A percentile compares a stretch with the other conserved stretches of the same genome.
Evolutionary conservation across 371 early-diverging fungal species (phyloP).

Genomic region (Actinomucor elegans): DNA sequence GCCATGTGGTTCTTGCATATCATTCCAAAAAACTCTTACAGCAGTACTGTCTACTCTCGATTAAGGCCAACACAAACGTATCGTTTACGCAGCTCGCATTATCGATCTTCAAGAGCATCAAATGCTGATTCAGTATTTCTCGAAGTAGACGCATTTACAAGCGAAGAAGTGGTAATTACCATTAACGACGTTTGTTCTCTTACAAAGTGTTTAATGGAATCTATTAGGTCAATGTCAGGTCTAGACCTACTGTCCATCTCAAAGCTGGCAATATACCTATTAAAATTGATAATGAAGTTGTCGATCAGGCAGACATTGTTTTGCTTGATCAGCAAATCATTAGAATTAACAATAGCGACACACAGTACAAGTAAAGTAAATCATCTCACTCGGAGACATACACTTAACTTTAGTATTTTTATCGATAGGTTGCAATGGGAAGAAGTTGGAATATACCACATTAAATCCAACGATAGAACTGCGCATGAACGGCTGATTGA

Average conservation of each 20-base stretch:
- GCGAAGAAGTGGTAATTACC: neutral
- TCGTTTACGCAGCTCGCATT: too few species aligned
- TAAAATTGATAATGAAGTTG: neutral
- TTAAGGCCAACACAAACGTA: too few species aligned
- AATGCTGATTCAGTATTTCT: too few species aligned
- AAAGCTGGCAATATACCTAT: neutral
- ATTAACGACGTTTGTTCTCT: too few species aligned
- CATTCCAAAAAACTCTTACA: too few species aligned
- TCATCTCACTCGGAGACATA: neutral
- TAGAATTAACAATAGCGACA: neutral
- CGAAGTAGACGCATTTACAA: neutral
- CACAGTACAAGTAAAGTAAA: neutral
- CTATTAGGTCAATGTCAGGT: neutral
- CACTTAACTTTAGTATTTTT: too few species aligned
- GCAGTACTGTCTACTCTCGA: too few species aligned
- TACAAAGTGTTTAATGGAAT: too few species aligned
- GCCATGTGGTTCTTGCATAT: too few species aligned
- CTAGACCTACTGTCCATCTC: neutral
- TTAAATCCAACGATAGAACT: neutral
- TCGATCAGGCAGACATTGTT: neutral
- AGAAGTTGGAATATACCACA: neutral
- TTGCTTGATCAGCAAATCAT: slow-evolving; percentile 3
- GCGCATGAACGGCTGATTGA: neutral
- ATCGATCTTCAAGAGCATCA: too few species aligned
- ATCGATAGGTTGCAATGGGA: too few species aligned